phyloP scores from a whole-genome alignment of 2,329 filamentous ascomycete species.

The Fusarium drepaniforme region DNA sequence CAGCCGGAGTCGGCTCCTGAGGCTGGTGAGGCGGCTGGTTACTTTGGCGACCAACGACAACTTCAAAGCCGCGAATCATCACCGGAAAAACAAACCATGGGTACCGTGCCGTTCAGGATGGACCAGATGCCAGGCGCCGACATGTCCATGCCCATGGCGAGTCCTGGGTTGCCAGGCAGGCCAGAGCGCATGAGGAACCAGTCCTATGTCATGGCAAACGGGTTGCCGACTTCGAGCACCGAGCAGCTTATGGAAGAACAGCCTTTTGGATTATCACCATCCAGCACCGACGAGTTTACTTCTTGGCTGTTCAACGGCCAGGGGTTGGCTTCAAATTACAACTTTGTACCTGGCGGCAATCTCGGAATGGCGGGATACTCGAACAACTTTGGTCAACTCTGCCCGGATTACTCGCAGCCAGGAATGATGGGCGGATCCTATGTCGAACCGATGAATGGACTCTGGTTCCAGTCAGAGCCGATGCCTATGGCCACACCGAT shows the following conservation, averaged over 20 bases:
- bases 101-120: slow-evolving; percentile 30
- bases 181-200: slow-evolving; percentile 36
- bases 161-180: slow-evolving; percentile 31
- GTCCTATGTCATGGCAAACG: slow-evolving; percentile 41
- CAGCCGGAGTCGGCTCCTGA: slow-evolving; percentile 32
- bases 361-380: slow-evolving; percentile 42
- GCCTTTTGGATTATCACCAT: slow-evolving; percentile 43
- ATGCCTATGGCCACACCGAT: slow-evolving; percentile 39
- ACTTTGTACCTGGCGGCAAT: slow-evolving; percentile 39
- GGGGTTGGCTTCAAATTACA: slow-evolving; percentile 37
- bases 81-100: slow-evolving; percentile 35
- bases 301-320: slow-evolving; percentile 45
- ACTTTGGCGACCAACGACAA: slow-evolving; percentile 35
- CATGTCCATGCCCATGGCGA: slow-evolving; percentile 39
- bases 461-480: slow-evolving; percentile 45
- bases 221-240: slow-evolving; percentile 27
- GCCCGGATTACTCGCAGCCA: slow-evolving; percentile 42
- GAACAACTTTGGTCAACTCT: slow-evolving; percentile 45
- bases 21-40: slow-evolving; percentile 17
- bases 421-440: slow-evolving; percentile 42
- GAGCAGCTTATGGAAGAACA: slow-evolving; percentile 44
- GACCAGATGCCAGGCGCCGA: slow-evolving; percentile 36
- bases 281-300: slow-evolving; percentile 45
- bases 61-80: slow-evolving; percentile 41
- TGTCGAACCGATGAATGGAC: slow-evolving; percentile 44